phyloP scores from a whole-genome alignment of 768 basidiomycete species.

The Tephrocybe sp. region DNA sequence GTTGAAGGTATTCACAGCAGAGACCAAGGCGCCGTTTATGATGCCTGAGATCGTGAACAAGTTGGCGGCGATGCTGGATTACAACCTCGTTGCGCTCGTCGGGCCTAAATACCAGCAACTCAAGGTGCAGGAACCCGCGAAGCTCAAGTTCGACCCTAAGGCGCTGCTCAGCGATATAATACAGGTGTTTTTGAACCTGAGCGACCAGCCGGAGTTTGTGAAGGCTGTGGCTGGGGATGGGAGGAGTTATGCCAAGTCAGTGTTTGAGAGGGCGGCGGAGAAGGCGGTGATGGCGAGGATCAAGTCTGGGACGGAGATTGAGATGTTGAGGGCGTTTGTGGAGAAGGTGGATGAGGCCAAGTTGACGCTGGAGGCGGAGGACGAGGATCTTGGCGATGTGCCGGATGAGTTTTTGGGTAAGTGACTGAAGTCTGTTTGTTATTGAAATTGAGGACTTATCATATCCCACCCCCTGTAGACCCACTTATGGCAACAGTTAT shows the following conservation, averaged over 20 bases:
- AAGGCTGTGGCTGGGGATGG: slow-evolving; percentile 91
- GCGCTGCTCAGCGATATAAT: slow-evolving; percentile 81
- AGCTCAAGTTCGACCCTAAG: slow-evolving; percentile 86
- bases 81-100: slow-evolving; percentile 85
- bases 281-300: slow-evolving; percentile 61
- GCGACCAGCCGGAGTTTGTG: slow-evolving; percentile 75
- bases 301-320: slow-evolving; percentile 78
- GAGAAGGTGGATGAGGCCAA: slow-evolving; percentile 82
- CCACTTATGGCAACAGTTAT: slow-evolving; percentile 90
- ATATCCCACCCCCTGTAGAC: slow-evolving; percentile 43
- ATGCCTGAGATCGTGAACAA: slow-evolving; percentile 94
- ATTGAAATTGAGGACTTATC: neutral
- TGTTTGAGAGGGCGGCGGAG: slow-evolving; percentile 77
- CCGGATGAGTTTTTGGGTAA: slow-evolving; percentile 94
- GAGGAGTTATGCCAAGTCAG: slow-evolving; percentile 79
- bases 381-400: slow-evolving; percentile 80
- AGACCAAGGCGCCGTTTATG: slow-evolving; percentile 91
- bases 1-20: slow-evolving; percentile 88
- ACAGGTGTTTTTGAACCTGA: slow-evolving; percentile 87
- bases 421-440: slow-evolving; percentile 17
- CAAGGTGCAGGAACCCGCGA: slow-evolving; percentile 80
- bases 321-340: slow-evolving; percentile 66
- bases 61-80: slow-evolving; percentile 94
- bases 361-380: slow-evolving; percentile 79
- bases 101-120: slow-evolving; percentile 89